Evolutionary conservation across 2,329 filamentous ascomycete genomes (phyloP), one percentile per base, ranked within the genome.

Genomic region (Aspergillus clavatus): DNA sequence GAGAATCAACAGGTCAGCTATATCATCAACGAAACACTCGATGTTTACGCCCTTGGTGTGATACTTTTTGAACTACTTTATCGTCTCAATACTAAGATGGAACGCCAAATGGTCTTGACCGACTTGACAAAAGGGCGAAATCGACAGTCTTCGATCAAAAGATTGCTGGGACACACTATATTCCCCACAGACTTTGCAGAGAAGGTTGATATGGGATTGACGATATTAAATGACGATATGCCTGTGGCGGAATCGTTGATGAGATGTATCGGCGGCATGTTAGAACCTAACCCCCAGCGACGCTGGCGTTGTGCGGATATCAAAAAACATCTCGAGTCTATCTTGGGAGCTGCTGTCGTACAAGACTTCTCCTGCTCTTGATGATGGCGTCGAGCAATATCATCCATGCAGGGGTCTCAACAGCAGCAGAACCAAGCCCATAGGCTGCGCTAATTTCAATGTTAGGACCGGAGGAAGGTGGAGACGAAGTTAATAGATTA

Each of bases 1-100:
- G 43, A 47, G 52, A 39, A 47, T 19, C 22, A 37, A 29, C 23
- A 49, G 23, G 28, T 43, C 47, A 35, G 48, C 19, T 65, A 66
- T 19, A 50, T 44, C 8, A 58, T 70, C 31, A 76, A 71, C 55
- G 74, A 76, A 45, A 80, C 78, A 43, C 62, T 83, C 1, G 82
- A 85, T 50, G 70, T 84, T 0, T 84, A 78, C 54, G 76, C 80
- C 0, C 65, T 84, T 1, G 82, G 81, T 0, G 73, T 84, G 8
- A 78, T 84, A 23, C 66, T 80, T 0, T 80, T 84, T 35, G 83
- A 86, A 59, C 68, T 85, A 37, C 53, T 84, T 0, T 78, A 75
- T 49, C 69, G 64, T 4, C 79, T 85, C 42, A 65, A 64, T 29
- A 78, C 75, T 1, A 72, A 67, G 36, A 72, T 73, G 57, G 75